These are phyloP conservation scores for Exophiala spinifera DNA, from an alignment of 2,329 filamentous ascomycete species.

Conservation along the genomic window DNA sequence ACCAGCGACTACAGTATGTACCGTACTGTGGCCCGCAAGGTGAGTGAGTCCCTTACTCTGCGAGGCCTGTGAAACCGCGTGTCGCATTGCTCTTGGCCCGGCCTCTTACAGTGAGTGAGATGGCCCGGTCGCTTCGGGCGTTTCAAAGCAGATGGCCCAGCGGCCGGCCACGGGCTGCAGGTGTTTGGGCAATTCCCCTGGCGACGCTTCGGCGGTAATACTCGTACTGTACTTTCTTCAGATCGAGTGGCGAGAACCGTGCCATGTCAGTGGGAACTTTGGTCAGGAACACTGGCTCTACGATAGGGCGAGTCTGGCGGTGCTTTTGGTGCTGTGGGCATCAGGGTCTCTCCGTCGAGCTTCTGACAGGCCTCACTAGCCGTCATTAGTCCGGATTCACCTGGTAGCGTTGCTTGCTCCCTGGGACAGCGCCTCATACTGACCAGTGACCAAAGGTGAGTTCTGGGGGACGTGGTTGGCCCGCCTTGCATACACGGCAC, in stretches of 20 bases:
- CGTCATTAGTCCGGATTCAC: background rate
- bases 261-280: slow-evolving; percentile 3
- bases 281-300: slow-evolving; percentile 5
- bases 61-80: background rate
- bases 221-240: too few relatives aligned
- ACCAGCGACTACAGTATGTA: too few relatives aligned
- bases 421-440: background rate
- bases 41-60: too few relatives aligned
- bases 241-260: background rate
- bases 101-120: background rate
- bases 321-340: slow-evolving; percentile 4
- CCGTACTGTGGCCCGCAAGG: too few relatives aligned
- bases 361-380: background rate
- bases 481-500: background rate
- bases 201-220: slow-evolving; percentile 1
- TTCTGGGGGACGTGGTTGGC: background rate
- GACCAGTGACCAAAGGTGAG: background rate
- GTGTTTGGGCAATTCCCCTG: slow-evolving; percentile 17
- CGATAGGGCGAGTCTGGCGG: background rate
- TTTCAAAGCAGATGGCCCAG: slow-evolving; percentile 16
- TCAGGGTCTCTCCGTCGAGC: background rate
- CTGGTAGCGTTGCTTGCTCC: background rate
- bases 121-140: slow-evolving; percentile 1
- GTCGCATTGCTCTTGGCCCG: background rate
- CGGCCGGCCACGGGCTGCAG: slow-evolving; percentile 9